These are phyloP conservation scores for Hyphopichia buzzinii DNA, from an alignment of 1,139 yeast species.

Conservation along the genomic window DNA sequence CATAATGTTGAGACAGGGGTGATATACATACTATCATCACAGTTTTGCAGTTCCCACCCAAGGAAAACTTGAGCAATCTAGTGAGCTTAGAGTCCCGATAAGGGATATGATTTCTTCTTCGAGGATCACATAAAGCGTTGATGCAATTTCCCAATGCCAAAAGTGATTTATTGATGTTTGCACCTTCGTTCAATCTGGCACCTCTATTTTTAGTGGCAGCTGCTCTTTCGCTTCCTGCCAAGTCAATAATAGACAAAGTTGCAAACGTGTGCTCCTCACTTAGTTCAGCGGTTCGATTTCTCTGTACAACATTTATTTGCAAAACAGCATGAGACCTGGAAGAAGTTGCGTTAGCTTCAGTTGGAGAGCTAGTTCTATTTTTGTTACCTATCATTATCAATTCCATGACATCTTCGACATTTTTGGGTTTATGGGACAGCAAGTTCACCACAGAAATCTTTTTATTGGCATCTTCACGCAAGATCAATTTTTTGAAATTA, in stretches of 20 bases:
- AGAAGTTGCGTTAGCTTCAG: conserved; percentile 87
- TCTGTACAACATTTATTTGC: conserved; percentile 72
- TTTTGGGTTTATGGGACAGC: conserved; percentile 59
- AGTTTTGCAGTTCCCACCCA: conserved; percentile 95
- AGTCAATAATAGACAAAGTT: conserved; percentile 79
- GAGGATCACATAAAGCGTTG: conserved; percentile 80
- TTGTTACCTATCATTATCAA: conserved; percentile 68
- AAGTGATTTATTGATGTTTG: conserved; percentile 83
- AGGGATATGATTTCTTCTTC: conserved; percentile 73
- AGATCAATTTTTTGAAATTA: conserved; percentile 42
- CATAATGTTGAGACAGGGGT: conserved; percentile 83
- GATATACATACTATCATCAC: conserved; percentile 94
- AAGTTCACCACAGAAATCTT: conserved; percentile 75
- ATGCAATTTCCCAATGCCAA: conserved; percentile 92
- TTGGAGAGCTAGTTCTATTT: conserved; percentile 80
- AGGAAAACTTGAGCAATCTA: conserved; percentile 75
- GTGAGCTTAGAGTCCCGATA: conserved; percentile 89
- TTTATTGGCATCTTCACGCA: conserved; percentile 70
- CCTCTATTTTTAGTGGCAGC: conserved; percentile 86
- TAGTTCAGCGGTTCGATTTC: conserved; percentile 59
- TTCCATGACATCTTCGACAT: conserved; percentile 79
- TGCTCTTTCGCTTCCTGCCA: conserved; percentile 95
- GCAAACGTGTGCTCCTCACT: conserved; percentile 72
- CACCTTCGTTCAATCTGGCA: conserved; percentile 79
- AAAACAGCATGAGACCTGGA: conserved; percentile 92